Conservation (phyloP, 2,329 filamentous ascomycete genomes). For the Fusarium chlamydosporum region DNA sequence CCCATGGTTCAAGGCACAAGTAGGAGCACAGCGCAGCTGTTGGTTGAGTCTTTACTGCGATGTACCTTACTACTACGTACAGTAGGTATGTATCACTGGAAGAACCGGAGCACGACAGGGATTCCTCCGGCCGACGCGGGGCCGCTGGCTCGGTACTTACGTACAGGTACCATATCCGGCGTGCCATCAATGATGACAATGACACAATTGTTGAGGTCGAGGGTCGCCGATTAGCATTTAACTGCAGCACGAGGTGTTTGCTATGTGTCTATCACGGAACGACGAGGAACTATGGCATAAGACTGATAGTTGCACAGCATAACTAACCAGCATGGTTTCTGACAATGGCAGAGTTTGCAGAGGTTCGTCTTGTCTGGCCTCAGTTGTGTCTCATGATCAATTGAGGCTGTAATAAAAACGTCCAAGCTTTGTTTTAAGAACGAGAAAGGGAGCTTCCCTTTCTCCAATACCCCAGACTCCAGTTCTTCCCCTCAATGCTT, state of each 20-base stretch:
- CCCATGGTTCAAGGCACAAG: conserved; percentile 30
- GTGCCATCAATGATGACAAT: conserved; percentile 50
- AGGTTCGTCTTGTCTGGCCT: conserved; percentile 27
- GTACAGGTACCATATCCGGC: conserved; percentile 40
- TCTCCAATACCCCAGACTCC: conserved; percentile 41
- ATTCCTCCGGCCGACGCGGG: conserved; percentile 46
- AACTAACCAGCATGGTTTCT: conserved; percentile 15
- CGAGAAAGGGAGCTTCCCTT: conserved; percentile 1
- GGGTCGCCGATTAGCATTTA: conserved; percentile 33
- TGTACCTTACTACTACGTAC: too few relatives aligned
- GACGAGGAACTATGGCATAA: conserved; percentile 28
- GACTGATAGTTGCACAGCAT: conserved; percentile 40
- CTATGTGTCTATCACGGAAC: conserved; percentile 26
- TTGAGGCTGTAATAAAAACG: conserved; percentile 5
- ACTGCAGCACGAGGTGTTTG: conserved; percentile 39
- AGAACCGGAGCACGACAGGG: conserved; percentile 31
- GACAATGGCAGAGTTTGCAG: conserved; percentile 28
- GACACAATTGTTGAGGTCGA: conserved; percentile 45
- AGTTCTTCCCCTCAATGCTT: conserved; percentile 17
- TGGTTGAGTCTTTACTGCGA: conserved; percentile 19
- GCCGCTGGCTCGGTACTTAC: conserved; percentile 48
- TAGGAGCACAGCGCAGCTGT: conserved; percentile 27
- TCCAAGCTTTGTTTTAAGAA: conserved; percentile 15
- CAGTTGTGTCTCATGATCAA: conserved; percentile 10
- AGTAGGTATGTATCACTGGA: not conserved